Evolutionary conservation across 345 rosid genomes (phyloP), one percentile per base, ranked within the genome.

Genomic region (Rhodamnia argentea): DNA sequence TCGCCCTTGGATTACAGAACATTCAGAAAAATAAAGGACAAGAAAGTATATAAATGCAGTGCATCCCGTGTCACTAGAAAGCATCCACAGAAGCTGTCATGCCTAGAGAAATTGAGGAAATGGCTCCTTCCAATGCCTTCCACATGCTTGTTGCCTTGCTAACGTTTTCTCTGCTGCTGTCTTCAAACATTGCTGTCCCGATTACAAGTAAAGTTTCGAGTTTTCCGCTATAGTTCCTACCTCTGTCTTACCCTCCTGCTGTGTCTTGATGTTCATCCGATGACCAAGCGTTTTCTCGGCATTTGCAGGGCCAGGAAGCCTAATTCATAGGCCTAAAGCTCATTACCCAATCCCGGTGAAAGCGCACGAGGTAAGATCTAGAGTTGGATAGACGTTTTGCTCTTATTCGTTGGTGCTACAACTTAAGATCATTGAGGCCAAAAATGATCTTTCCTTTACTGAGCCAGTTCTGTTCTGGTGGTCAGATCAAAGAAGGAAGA

Each of bases 221-320:
- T 56, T 37, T 84, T 32, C 44, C 13, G 16, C 16, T 70, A 37
- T 42, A 10, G 26, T 42, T 70, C 83, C 86, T 10, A 22, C n/a
- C 51, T 29, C 47, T 7, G 57, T 52, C 84, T 82, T 14, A 51
- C 10, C 84, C 42, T 52, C 59, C 26, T 27, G 6, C 37, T 60
- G 58, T 44, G 83, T 18, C 40, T 57, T 76, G n/a, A 51, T 58
- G 83, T 15, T 42, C 59, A 82, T 18, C 16, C 6, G 47, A 58
- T 14, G 29, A 76, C 29, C 52, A 44, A 20, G 57, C 20, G 24
- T 24, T 84, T 62, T 52, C 10, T 44, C 84, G 40, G 52, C 37
- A 70, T 52, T 26, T 82, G 60, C 88, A 94, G 95, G 94, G 88
- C 42, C 52, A 54, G 93, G 88, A 78, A 89, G 87, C 86, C 64